These are phyloP conservation scores for Musa acuminata DNA, from an alignment of 176 grass and related monocot genomes.

Conservation along the genomic window DNA sequence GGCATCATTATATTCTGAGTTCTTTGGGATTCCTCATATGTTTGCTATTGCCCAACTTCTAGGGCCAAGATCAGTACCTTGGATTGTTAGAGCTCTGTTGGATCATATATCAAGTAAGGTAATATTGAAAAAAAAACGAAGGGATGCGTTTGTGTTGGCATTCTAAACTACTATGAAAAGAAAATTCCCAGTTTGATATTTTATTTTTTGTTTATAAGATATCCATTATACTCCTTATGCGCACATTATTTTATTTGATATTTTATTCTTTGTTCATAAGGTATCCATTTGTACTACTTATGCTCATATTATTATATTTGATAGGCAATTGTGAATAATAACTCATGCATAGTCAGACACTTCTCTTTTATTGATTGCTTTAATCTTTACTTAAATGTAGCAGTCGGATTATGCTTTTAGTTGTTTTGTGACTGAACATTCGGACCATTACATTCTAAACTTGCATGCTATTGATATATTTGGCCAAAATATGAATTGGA, in stretches of 20 bases:
- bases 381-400: background rate
- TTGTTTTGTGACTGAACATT: background rate
- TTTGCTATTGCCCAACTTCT: slow-evolving; percentile 92
- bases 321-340: too few relatives aligned
- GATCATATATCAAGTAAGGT: slow-evolving; percentile 99
- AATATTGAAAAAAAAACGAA: slow-evolving; percentile 9
- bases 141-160: background rate
- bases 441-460: too few relatives aligned
- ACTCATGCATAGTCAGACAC: too few relatives aligned
- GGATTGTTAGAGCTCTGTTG: slow-evolving; percentile 83
- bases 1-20: slow-evolving; percentile 68
- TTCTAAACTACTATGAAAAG: background rate
- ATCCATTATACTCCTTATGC: background rate
- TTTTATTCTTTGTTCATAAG: background rate
- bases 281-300: background rate
- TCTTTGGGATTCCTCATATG: slow-evolving; percentile 97
- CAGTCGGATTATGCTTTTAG: background rate
- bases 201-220: background rate
- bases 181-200: too few relatives aligned
- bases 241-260: too few relatives aligned
- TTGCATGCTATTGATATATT: too few relatives aligned
- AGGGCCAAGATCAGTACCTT: slow-evolving; percentile 90
- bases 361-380: background rate
- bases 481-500: too few relatives aligned
- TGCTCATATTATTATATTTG: too few relatives aligned